A percentile compares a stretch with the other conserved stretches of the same genome.
Evolutionary conservation across 495 filamentous ascomycete species (phyloP).

Genomic region (Penicillium argentinense): DNA sequence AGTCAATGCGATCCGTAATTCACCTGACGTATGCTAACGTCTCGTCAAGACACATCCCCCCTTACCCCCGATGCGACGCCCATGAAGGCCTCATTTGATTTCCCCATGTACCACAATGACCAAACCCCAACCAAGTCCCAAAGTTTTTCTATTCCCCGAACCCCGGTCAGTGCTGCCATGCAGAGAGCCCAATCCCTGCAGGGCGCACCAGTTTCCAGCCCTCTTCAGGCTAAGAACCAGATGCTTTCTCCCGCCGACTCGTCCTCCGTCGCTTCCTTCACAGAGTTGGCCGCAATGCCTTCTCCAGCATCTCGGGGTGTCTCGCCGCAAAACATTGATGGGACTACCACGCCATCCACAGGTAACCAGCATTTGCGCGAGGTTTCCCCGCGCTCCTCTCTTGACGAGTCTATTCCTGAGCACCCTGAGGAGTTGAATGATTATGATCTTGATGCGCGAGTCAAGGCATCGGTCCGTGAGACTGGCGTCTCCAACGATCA

Average conservation of each 20-base stretch:
- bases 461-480: constrained; percentile 55
- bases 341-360: constrained; percentile 26
- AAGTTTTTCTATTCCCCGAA: constrained; percentile 35
- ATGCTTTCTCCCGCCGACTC: constrained; percentile 54
- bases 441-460: constrained; percentile 45
- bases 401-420: constrained; percentile 31
- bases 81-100: constrained; percentile 41
- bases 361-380: constrained; percentile 9
- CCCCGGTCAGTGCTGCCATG: constrained; percentile 41
- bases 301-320: constrained; percentile 28
- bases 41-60: constrained; percentile 40
- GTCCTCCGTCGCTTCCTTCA: constrained; percentile 45
- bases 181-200: constrained; percentile 49
- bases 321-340: constrained; percentile 30
- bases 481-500: constrained; percentile 87
- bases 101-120: constrained; percentile 36
- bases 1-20: background rate
- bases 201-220: constrained; percentile 36
- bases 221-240: constrained; percentile 36
- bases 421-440: constrained; percentile 43
- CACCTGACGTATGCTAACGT: constrained; percentile 14
- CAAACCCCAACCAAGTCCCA: constrained; percentile 36
- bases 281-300: constrained; percentile 48
- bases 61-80: constrained; percentile 52
- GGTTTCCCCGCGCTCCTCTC: constrained; percentile 24